Conservation (phyloP, 768 basidiomycete genomes). For the Amanita exitialis region DNA sequence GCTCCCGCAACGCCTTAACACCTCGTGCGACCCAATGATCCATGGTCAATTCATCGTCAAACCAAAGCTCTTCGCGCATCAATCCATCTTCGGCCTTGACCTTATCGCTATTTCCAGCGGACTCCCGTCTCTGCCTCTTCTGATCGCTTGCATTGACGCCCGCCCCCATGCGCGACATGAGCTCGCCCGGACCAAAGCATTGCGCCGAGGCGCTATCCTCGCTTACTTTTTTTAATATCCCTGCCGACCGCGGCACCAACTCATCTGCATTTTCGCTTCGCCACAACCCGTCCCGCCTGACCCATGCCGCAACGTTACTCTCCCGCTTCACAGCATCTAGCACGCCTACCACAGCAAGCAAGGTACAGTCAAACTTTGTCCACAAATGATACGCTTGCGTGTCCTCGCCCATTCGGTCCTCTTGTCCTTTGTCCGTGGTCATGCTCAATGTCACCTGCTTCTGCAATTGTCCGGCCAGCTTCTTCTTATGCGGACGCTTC, state of each 20-base stretch:
- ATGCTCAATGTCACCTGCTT: not conserved
- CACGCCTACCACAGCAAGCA: conserved; percentile 60
- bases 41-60: conserved; percentile 1
- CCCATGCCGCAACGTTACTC: conserved; percentile 61
- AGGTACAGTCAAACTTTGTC: conserved; percentile 36
- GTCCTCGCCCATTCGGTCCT: not conserved
- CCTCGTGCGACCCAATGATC: conserved; percentile 5
- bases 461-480: not conserved
- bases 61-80: conserved; percentile 1
- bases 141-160: not conserved
- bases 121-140: not conserved
- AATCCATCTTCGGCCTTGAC: not conserved
- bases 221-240: not conserved
- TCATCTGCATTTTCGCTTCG: not conserved
- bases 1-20: not conserved
- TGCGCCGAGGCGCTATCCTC: not conserved
- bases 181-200: not conserved
- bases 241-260: not conserved
- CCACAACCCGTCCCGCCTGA: conserved; percentile 42
- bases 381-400: not conserved
- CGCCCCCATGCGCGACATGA: not conserved
- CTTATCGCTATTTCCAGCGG: not conserved
- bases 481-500: conserved; percentile 7
- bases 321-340: conserved; percentile 49
- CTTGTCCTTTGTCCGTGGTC: not conserved